Evolutionary conservation across 202 grass and related monocot genomes (phyloP).

Genomic region (Miscanthus sacchariflorus): DNA sequence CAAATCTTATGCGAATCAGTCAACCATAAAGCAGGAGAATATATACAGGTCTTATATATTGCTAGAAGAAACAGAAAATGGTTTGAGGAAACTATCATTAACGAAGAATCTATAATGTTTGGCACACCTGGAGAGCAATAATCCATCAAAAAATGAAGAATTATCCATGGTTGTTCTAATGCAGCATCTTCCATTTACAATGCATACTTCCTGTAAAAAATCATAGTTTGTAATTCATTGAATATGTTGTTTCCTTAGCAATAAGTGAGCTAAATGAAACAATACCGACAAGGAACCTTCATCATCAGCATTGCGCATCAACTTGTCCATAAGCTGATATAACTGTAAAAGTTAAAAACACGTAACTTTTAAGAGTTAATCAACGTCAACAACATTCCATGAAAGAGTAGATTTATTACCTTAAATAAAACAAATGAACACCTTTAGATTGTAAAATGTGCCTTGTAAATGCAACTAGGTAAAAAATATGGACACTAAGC

Average conservation of each 20-base stretch:
- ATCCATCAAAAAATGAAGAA: constrained; percentile 54
- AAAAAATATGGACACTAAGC: neutral
- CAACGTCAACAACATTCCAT: constrained; percentile 26
- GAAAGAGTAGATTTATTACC: neutral
- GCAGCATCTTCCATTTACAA: constrained; percentile 82
- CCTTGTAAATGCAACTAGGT: constrained; percentile 19
- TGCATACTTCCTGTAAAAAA: constrained; percentile 77
- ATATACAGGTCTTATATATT: constrained; percentile 38
- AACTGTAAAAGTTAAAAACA: constrained; percentile 60
- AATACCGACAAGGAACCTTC: constrained; percentile 71
- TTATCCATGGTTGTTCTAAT: constrained; percentile 55
- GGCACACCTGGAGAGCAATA: constrained; percentile 74
- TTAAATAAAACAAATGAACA: neutral
- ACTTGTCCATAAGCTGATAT: constrained; percentile 77
- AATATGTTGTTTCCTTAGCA: constrained; percentile 37
- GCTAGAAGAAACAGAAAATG: constrained; percentile 37
- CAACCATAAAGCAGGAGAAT: constrained; percentile 39
- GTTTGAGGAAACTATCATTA: constrained; percentile 11
- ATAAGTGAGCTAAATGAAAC: constrained; percentile 42
- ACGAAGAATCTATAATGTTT: constrained; percentile 8
- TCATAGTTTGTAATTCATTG: constrained; percentile 32
- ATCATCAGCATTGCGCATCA: constrained; percentile 58
- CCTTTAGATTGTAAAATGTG: constrained; percentile 15
- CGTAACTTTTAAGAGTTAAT: constrained; percentile 22
- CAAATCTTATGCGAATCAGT: constrained; percentile 33